Conservation (phyloP, 139 green algal species). For the Chlorella sp. region DNA sequence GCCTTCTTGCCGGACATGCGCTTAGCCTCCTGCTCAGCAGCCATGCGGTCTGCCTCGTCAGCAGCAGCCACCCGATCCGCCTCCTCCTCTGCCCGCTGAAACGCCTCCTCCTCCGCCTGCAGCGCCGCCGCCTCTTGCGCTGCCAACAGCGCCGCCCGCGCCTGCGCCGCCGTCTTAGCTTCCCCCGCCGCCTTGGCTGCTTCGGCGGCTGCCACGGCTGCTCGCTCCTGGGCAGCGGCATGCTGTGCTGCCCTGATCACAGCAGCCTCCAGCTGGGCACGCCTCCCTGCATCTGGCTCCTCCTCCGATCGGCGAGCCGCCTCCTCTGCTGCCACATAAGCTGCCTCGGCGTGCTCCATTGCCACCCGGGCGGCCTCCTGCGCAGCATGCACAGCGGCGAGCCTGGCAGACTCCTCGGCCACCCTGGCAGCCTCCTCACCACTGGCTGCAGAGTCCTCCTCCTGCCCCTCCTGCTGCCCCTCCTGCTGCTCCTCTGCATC, state of each 20-base stretch:
- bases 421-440: not conserved
- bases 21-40: conserved; percentile 12
- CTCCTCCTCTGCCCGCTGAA: not conserved
- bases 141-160: not conserved
- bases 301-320: too few relatives aligned
- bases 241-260: not conserved
- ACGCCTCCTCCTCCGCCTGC: not conserved
- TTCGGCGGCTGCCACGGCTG: not conserved
- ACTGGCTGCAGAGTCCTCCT: not conserved
- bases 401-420: not conserved
- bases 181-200: not conserved
- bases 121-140: not conserved
- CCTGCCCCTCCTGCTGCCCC: not conserved
- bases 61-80: not conserved
- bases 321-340: not conserved
- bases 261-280: not conserved
- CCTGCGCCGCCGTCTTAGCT: too few relatives aligned
- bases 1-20: not conserved
- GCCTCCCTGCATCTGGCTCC: not conserved
- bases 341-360: not conserved
- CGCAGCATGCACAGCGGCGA: not conserved
- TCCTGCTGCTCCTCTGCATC: not conserved
- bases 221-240: not conserved
- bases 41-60: not conserved
- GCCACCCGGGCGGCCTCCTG: not conserved